phyloP scores from a whole-genome alignment of 2,329 filamentous ascomycete species.

The Xylaria sp. region DNA sequence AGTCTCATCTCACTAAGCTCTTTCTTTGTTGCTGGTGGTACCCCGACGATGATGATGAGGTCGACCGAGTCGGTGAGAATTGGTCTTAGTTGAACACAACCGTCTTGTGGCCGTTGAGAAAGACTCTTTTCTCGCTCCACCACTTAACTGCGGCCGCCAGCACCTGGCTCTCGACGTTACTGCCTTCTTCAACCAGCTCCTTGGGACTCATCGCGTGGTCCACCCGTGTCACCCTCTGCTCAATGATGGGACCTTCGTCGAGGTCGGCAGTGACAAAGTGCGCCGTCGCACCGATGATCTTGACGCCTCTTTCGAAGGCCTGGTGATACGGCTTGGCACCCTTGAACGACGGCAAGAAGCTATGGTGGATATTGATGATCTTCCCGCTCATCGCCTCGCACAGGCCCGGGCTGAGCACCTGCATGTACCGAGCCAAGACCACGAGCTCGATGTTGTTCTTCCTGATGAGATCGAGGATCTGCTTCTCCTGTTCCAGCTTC shows the following conservation, averaged over 20 bases:
- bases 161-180: slow-evolving; percentile 86
- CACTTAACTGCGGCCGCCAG: slow-evolving; percentile 85
- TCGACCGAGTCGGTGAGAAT: neutral
- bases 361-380: slow-evolving; percentile 94
- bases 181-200: slow-evolving; percentile 81
- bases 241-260: slow-evolving; percentile 88
- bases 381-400: slow-evolving; percentile 83
- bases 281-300: slow-evolving; percentile 87
- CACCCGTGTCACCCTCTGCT: slow-evolving; percentile 82
- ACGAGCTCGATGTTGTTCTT: slow-evolving; percentile 80
- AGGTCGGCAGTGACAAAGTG: slow-evolving; percentile 88
- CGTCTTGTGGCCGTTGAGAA: slow-evolving; percentile 83
- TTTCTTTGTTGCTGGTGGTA: neutral
- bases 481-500: slow-evolving; percentile 77
- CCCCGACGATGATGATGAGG: neutral
- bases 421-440: slow-evolving; percentile 88
- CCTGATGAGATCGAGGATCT: slow-evolving; percentile 76
- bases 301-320: slow-evolving; percentile 85
- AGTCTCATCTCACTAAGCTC: neutral
- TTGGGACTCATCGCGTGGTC: slow-evolving; percentile 81
- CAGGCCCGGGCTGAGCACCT: slow-evolving; percentile 79
- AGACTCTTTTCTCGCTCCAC: slow-evolving; percentile 81
- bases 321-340: slow-evolving; percentile 90
- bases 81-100: slow-evolving; percentile 71
- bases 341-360: slow-evolving; percentile 88